Percentiles rank a stretch among this genome's conserved stretches.
Conservation (phyloP, 306 rosid species). For the Abrus pulchellus region DNA sequence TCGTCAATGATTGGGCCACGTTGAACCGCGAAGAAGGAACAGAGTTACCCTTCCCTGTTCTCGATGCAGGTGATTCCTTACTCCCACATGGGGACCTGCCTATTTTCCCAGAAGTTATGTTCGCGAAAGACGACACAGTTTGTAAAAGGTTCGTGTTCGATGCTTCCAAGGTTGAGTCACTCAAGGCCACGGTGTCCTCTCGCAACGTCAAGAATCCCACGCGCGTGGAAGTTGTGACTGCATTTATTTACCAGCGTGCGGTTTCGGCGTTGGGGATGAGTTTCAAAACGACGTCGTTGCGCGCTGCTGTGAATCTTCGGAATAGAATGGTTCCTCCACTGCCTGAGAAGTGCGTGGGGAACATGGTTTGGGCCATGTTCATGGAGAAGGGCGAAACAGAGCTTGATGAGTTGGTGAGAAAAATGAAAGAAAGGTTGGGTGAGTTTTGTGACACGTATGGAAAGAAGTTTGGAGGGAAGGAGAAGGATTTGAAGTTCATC, state of each 20-base stretch:
- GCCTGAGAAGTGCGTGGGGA: slow-evolving; percentile 50
- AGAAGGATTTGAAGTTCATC: slow-evolving; percentile 3
- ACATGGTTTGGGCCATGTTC: slow-evolving; percentile 26
- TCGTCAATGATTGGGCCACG: slow-evolving; percentile 65
- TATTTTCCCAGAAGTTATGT: slow-evolving; percentile 4
- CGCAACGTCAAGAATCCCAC: slow-evolving; percentile 50
- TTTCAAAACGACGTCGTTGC: neutral
- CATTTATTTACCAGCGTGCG: slow-evolving; percentile 47
- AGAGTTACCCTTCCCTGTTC: slow-evolving; percentile 5
- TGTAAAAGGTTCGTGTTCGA: slow-evolving; percentile 56
- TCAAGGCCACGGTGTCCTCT: slow-evolving; percentile 45
- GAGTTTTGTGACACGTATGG: slow-evolving; percentile 32
- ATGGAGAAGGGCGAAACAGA: neutral
- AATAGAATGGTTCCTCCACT: slow-evolving; percentile 51
- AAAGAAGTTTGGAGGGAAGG: slow-evolving; percentile 30
- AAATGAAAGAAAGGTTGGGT: slow-evolving; percentile 28
- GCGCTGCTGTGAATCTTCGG: slow-evolving; percentile 45
- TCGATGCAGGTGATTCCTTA: slow-evolving; percentile 20
- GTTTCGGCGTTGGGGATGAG: slow-evolving; percentile 33
- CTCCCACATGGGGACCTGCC: slow-evolving; percentile 45
- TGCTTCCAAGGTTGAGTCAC: slow-evolving; percentile 42
- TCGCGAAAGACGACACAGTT: neutral
- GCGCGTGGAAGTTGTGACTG: slow-evolving; percentile 55
- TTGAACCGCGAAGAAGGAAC: neutral
- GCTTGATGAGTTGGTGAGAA: slow-evolving; percentile 43